Percentiles rank a stretch among this genome's conserved stretches.
Conservation (phyloP, 2,329 filamentous ascomycete species). For the Sarocladiaceae sp. region DNA sequence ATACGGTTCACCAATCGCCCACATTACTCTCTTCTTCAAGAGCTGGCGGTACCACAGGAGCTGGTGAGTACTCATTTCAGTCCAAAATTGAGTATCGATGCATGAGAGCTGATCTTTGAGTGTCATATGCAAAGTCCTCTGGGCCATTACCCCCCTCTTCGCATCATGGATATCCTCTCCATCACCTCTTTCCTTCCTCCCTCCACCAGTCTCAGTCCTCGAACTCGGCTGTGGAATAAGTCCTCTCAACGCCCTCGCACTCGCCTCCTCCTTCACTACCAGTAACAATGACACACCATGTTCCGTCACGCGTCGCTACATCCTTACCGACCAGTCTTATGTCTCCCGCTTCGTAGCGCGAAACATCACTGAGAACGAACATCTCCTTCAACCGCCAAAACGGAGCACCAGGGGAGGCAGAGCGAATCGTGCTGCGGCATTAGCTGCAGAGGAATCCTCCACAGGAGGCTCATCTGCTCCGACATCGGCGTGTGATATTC, state of each 20-base stretch:
- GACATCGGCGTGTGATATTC: slow-evolving; percentile 35
- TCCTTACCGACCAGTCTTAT: slow-evolving; percentile 86
- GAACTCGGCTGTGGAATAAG: slow-evolving; percentile 90
- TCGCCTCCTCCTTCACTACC: slow-evolving; percentile 28
- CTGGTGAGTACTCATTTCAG: slow-evolving; percentile 31
- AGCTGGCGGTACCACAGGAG: slow-evolving; percentile 53
- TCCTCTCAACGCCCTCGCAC: slow-evolving; percentile 67
- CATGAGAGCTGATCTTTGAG: background rate
- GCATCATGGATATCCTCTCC: slow-evolving; percentile 71
- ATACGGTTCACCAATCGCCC: slow-evolving; percentile 79
- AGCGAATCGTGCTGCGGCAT: slow-evolving; percentile 11
- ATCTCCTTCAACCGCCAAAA: slow-evolving; percentile 7
- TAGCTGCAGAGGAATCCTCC: slow-evolving; percentile 1
- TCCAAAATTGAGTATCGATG: slow-evolving; percentile 2
- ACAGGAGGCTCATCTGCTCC: background rate
- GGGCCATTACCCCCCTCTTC: slow-evolving; percentile 84
- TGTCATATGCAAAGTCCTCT: slow-evolving; percentile 80
- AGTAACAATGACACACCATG: slow-evolving; percentile 23
- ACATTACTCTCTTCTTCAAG: slow-evolving; percentile 74
- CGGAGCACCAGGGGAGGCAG: background rate
- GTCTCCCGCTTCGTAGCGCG: slow-evolving; percentile 70
- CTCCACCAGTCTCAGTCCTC: slow-evolving; percentile 53
- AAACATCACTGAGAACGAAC: slow-evolving; percentile 65
- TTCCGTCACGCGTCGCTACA: slow-evolving; percentile 58
- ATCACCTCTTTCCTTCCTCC: slow-evolving; percentile 39